Conservation (phyloP, 352 stramenopile species). For the Pythium chondricola region DNA sequence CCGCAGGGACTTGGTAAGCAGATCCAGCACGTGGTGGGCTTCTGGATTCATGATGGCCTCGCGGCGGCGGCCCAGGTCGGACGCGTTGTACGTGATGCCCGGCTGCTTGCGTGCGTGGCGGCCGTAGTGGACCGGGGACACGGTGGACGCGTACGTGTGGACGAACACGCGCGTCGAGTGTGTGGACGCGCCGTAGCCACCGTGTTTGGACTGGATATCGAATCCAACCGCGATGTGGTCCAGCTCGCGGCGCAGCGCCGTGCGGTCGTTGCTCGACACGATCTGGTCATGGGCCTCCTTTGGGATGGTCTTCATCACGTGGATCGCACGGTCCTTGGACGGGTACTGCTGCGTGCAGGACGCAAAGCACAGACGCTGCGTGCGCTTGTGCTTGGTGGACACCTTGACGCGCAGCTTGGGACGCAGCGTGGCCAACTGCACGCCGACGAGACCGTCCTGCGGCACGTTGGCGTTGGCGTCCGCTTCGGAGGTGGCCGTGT, state of each 20-base stretch:
- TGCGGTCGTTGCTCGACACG: slow-evolving; percentile 38
- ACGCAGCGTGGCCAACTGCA: slow-evolving; percentile 13
- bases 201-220: slow-evolving; percentile 33
- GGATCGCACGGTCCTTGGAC: slow-evolving; percentile 35
- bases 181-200: slow-evolving; percentile 20
- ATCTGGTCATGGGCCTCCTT: slow-evolving; percentile 50
- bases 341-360: slow-evolving; percentile 40
- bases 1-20: slow-evolving; percentile 40
- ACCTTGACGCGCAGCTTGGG: slow-evolving; percentile 16
- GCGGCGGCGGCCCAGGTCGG: slow-evolving; percentile 27
- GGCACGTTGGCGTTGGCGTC: background rate
- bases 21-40: slow-evolving; percentile 30
- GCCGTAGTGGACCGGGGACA: slow-evolving; percentile 25
- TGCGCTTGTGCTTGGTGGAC: slow-evolving; percentile 25
- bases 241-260: slow-evolving; percentile 37
- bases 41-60: slow-evolving; percentile 43
- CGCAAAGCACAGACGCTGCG: slow-evolving; percentile 49
- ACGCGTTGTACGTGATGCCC: slow-evolving; percentile 13
- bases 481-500: background rate
- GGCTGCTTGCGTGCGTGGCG: slow-evolving; percentile 20
- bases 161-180: slow-evolving; percentile 46
- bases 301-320: slow-evolving; percentile 61
- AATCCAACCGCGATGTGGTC: slow-evolving; percentile 58
- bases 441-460: slow-evolving; percentile 9
- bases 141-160: slow-evolving; percentile 52